These are phyloP conservation scores for Podaxis sp. DNA, from an alignment of 768 basidiomycete species.

Conservation along the genomic window DNA sequence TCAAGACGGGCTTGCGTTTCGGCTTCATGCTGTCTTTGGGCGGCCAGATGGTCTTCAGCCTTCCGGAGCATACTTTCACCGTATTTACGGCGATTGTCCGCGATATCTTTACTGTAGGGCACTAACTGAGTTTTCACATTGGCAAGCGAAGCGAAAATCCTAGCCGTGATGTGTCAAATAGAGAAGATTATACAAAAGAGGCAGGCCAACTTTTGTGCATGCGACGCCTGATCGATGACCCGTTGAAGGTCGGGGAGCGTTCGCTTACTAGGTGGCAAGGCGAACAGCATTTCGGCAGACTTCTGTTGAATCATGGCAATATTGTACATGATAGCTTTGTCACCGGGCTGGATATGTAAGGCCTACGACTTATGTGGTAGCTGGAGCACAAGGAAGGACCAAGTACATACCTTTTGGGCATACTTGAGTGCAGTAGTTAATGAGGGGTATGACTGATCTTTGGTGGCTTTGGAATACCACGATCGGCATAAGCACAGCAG, in stretches of 20 bases:
- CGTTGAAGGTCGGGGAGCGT: slow-evolving; percentile 74
- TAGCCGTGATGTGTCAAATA: slow-evolving; percentile 23
- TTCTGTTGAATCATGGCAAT: slow-evolving; percentile 99
- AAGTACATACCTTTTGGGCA: slow-evolving; percentile 62
- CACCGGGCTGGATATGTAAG: slow-evolving; percentile 74
- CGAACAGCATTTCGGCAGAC: slow-evolving; percentile 84
- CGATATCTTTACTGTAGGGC: slow-evolving; percentile 84
- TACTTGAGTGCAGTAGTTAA: slow-evolving; percentile 85
- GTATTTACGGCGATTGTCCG: slow-evolving; percentile 86
- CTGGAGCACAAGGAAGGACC: background rate
- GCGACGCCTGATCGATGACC: slow-evolving; percentile 75
- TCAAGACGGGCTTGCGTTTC: slow-evolving; percentile 73
- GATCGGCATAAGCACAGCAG: slow-evolving; percentile 86
- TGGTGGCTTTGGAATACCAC: slow-evolving; percentile 92
- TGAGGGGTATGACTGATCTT: slow-evolving; percentile 76
- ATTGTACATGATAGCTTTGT: slow-evolving; percentile 91
- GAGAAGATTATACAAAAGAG: background rate
- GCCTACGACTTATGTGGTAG: slow-evolving; percentile 47
- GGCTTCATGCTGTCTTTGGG: slow-evolving; percentile 67
- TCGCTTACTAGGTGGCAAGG: slow-evolving; percentile 68
- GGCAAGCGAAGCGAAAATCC: slow-evolving; percentile 82
- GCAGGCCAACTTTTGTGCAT: slow-evolving; percentile 74
- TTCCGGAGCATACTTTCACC: slow-evolving; percentile 82
- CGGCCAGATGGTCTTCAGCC: slow-evolving; percentile 72
- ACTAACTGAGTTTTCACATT: slow-evolving; percentile 62